phyloP scores from a whole-genome alignment of 2,329 filamentous ascomycete species.

The Arthrobotrys megalospora region DNA sequence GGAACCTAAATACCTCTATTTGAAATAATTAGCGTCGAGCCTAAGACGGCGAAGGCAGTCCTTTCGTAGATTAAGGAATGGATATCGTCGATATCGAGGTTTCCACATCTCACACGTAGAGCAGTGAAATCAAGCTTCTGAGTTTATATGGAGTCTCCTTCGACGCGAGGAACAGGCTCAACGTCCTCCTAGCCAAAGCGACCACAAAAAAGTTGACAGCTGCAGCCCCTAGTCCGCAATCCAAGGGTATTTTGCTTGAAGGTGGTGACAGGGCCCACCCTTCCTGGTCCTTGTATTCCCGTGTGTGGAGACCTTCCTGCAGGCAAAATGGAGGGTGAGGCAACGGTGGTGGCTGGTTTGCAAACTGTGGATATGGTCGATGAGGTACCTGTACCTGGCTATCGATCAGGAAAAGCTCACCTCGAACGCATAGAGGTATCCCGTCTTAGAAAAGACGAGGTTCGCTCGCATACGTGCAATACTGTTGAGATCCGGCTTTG shows the following conservation, averaged over 20 bases:
- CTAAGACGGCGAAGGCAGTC: not conserved
- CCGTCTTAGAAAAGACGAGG: constrained; percentile 52
- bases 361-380: constrained; percentile 6
- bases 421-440: constrained; percentile 33
- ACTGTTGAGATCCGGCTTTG: constrained; percentile 42
- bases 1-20: constrained; percentile 57
- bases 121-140: constrained; percentile 44
- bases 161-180: constrained; percentile 43
- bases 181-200: constrained; percentile 51
- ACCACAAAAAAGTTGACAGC: constrained; percentile 60
- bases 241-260: constrained; percentile 59
- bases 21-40: constrained; percentile 34
- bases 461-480: constrained; percentile 42
- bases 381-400: constrained; percentile 41
- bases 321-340: constrained; percentile 61
- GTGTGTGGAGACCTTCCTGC: constrained; percentile 52
- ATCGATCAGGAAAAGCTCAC: constrained; percentile 49
- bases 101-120: constrained; percentile 3
- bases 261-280: constrained; percentile 55
- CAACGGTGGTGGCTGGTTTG: constrained; percentile 61
- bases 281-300: constrained; percentile 60
- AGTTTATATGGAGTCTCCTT: constrained; percentile 49
- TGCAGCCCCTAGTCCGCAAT: constrained; percentile 60
- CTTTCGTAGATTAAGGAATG: not conserved
- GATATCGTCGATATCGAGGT: constrained; percentile 15